These are phyloP conservation scores for Jackrogersella minutella DNA, from an alignment of 495 filamentous ascomycete species.

Conservation along the genomic window DNA sequence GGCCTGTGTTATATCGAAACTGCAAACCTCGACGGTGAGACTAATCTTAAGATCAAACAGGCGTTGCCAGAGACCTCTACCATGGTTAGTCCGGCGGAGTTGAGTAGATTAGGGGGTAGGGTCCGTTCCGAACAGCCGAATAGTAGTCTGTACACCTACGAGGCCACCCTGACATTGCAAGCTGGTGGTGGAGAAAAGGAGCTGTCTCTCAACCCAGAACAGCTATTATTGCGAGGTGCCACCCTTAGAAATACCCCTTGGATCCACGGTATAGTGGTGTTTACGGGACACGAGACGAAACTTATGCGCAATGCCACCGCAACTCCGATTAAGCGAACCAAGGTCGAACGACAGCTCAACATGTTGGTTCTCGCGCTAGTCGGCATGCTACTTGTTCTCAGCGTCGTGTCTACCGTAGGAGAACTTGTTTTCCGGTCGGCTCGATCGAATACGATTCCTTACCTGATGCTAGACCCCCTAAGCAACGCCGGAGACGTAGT, in stretches of 20 bases:
- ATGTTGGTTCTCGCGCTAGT: constrained; percentile 90
- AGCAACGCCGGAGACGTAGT: constrained; percentile 60
- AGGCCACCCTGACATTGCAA: constrained; percentile 93
- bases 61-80: constrained; percentile 91
- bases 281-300: constrained; percentile 98
- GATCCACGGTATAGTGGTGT: constrained; percentile 96
- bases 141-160: constrained; percentile 98
- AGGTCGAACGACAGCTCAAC: constrained; percentile 93
- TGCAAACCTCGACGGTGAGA: constrained; percentile 97
- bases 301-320: constrained; percentile 99
- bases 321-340: constrained; percentile 95
- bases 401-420: constrained; percentile 87
- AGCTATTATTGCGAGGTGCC: constrained; percentile 89
- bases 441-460: constrained; percentile 65
- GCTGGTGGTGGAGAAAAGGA: constrained; percentile 96
- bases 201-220: constrained; percentile 63
- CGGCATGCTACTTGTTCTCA: constrained; percentile 81
- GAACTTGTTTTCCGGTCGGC: constrained; percentile 81
- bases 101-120: constrained; percentile 85
- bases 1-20: constrained; percentile 99
- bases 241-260: constrained; percentile 97
- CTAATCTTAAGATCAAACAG: constrained; percentile 99
- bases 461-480: constrained; percentile 69
- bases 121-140: constrained; percentile 97
- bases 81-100: constrained; percentile 84